Conservation (phyloP, 2,329 filamentous ascomycete species). For the Periconia sp. region DNA sequence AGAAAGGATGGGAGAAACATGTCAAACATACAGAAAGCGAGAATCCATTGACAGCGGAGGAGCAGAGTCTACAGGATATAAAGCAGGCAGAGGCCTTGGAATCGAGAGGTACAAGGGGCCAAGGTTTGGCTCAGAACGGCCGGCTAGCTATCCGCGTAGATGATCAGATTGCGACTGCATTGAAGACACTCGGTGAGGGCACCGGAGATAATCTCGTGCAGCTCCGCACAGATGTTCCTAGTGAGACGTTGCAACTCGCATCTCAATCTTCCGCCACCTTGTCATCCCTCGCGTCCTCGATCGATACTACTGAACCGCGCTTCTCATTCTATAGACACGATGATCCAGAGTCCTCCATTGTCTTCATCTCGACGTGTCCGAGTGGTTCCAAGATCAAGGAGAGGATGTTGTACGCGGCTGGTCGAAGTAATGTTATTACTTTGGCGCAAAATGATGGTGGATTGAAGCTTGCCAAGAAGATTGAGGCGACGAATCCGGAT, state of each 20-base stretch:
- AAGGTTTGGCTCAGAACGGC: conserved; percentile 39
- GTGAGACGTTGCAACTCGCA: conserved; percentile 70
- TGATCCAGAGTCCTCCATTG: conserved; percentile 57
- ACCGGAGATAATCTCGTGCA: conserved; percentile 60
- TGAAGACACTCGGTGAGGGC: conserved; percentile 60
- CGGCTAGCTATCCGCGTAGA: conserved; percentile 56
- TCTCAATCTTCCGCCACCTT: conserved; percentile 57
- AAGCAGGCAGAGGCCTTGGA: conserved; percentile 76
- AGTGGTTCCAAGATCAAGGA: conserved; percentile 73
- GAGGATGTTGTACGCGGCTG: conserved; percentile 79
- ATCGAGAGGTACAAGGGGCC: conserved; percentile 65
- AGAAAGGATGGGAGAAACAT: conserved; percentile 70
- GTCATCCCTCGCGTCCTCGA: conserved; percentile 58
- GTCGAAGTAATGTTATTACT: conserved; percentile 61
- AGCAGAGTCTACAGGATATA: conserved; percentile 69
- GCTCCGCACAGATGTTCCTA: conserved; percentile 71
- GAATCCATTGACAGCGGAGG: conserved; percentile 78
- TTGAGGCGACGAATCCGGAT: conserved; percentile 64
- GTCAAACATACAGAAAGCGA: conserved; percentile 63
- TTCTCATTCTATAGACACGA: conserved; percentile 78
- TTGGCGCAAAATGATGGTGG: conserved; percentile 67
- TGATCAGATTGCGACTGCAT: conserved; percentile 64
- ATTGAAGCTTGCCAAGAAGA: conserved; percentile 67
- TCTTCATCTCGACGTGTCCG: conserved; percentile 85
- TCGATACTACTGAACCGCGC: conserved; percentile 69